A percentile compares a stretch with the other conserved stretches of the same genome.
These are phyloP conservation scores for Austroboletus niveus DNA, from an alignment of 1,284 basidiomycete species.

Conservation along the genomic window DNA sequence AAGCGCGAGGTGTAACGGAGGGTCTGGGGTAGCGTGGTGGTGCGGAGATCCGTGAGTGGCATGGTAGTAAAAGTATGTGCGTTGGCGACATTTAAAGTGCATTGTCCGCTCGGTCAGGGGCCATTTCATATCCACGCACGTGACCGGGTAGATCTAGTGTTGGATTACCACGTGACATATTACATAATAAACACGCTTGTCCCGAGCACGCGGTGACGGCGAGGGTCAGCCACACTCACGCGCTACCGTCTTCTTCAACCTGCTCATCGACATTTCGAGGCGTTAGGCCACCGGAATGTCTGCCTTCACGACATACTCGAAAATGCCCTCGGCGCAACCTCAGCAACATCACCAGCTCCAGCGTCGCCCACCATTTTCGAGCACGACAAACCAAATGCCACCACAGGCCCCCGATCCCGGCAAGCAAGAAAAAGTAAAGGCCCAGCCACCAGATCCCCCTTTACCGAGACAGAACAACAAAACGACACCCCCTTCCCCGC, in stretches of 20 bases:
- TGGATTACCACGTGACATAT: slow-evolving; percentile 30
- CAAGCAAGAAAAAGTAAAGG: slow-evolving; percentile 32
- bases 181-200: slow-evolving; percentile 31
- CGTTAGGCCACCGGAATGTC: slow-evolving; percentile 37
- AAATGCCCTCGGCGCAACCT: slow-evolving; percentile 13
- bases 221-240: slow-evolving; percentile 21
- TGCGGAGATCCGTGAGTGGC: neutral
- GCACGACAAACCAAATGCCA: slow-evolving; percentile 26
- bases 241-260: neutral
- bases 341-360: slow-evolving; percentile 9
- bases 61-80: neutral
- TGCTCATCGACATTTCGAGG: slow-evolving; percentile 27
- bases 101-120: slow-evolving; percentile 15
- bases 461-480: slow-evolving; percentile 78
- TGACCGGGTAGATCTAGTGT: slow-evolving; percentile 18
- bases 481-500: slow-evolving; percentile 78
- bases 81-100: neutral
- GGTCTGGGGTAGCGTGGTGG: neutral
- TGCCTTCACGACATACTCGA: slow-evolving; percentile 15
- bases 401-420: slow-evolving; percentile 16
- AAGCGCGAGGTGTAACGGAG: slow-evolving; percentile 1
- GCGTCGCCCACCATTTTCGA: slow-evolving; percentile 31
- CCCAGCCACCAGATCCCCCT: slow-evolving; percentile 47
- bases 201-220: slow-evolving; percentile 13
- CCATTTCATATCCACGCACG: slow-evolving; percentile 19